Base-by-base conservation (phyloP, 2,329 filamentous ascomycete species). In the Calycina marina region DNA sequence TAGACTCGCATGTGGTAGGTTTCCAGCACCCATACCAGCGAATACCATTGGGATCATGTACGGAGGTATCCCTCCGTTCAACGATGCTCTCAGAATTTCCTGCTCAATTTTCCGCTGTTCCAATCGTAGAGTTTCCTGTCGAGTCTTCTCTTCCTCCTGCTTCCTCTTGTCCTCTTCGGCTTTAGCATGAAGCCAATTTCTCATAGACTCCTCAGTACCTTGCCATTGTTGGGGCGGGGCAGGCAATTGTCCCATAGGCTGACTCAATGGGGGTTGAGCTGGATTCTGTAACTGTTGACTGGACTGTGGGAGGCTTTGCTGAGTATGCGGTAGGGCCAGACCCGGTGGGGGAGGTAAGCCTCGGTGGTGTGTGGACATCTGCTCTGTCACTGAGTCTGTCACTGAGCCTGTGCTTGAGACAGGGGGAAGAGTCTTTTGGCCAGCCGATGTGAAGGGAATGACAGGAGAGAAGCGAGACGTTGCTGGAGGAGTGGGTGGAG, bases 21-120 rank as follows among this genome's bases (percentile, higher is more conserved):
- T 60, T 20, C 72, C 72, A 24, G 74, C 75, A 28, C 68, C 68
- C 63, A 83, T 76, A 26, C 76, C 75, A 9, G 75, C 70, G 54
- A 86, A 84, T 14, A 86, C 72, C 37, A 83, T 59, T 5, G 80
- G 80, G 15, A 85, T 67, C 65, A 85, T 71, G 20, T 75, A 66
- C 9, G 79, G 77, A 6, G 80, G 79, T 31, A 86, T 72, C 8
- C 79, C 78, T 22, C 74, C 72, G 33, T 66, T 63, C 32, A 85
- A 53, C 2, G 77, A 79, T 14, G 77, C 73, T 34, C 68, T 63
- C 36, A 86, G 56, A 56, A 86, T 84, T 28, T 73, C 73, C 49
- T 77, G 69, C 54, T 85, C 80, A 35, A 82, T 65, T 46, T 66
- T 76, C 28, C 79, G 64, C 55, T 81, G 78, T 55, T 85, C 79